Conservation (phyloP, 148 eudicot species). For the Rheum nobile region DNA sequence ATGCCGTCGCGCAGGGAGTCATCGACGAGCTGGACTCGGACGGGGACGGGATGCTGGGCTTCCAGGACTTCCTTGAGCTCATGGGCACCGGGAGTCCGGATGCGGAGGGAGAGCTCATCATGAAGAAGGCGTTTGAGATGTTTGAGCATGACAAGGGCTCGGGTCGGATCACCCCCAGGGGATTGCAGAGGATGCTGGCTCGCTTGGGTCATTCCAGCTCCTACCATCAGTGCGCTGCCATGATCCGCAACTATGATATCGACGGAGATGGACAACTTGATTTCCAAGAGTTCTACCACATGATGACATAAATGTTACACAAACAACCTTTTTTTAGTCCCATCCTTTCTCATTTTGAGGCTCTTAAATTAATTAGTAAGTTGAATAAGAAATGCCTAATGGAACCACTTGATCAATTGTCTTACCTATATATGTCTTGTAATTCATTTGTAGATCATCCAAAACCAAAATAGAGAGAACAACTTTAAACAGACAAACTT, state of each 20-base stretch:
- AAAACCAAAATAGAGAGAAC: too few species aligned
- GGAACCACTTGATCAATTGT: too few species aligned
- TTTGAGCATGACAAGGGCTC: slow-evolving; percentile 60
- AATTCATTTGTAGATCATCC: too few species aligned
- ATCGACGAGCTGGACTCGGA: slow-evolving; percentile 52
- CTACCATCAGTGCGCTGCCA: slow-evolving; percentile 48
- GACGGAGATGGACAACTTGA: slow-evolving; percentile 71
- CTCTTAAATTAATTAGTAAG: too few species aligned
- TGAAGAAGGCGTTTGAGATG: slow-evolving; percentile 58
- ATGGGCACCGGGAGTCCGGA: slow-evolving; percentile 23
- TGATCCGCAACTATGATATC: slow-evolving; percentile 52
- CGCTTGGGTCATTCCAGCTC: slow-evolving; percentile 51
- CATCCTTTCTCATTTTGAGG: too few species aligned
- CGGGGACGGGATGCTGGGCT: slow-evolving; percentile 45
- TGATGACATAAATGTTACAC: slow-evolving; percentile 60
- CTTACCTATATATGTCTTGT: too few species aligned
- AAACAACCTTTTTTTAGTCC: too few species aligned
- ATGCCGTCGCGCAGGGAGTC: slow-evolving; percentile 49
- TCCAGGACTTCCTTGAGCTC: slow-evolving; percentile 41
- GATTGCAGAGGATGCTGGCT: slow-evolving; percentile 50
- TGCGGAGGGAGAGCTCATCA: slow-evolving; percentile 31
- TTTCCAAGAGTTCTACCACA: slow-evolving; percentile 54
- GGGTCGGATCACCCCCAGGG: slow-evolving; percentile 50
- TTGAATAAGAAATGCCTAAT: too few species aligned
- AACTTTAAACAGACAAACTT: too few species aligned